These are phyloP conservation scores for Wickerhamiella slavikovae DNA, from an alignment of 805 yeast genomes.

Conservation along the genomic window DNA sequence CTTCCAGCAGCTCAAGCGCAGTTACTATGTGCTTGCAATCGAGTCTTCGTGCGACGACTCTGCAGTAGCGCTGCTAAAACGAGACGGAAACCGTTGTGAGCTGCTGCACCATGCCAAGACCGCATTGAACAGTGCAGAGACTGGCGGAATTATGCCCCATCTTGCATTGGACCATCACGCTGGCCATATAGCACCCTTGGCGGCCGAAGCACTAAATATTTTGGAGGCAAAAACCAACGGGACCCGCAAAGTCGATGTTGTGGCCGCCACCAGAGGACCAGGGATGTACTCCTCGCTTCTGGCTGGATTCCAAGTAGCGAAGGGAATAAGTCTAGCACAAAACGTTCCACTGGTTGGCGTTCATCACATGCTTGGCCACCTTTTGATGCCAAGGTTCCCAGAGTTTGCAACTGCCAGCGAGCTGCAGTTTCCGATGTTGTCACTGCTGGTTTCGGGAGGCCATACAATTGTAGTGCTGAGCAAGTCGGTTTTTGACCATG, in stretches of 20 bases:
- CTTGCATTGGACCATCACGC: conserved; percentile 71
- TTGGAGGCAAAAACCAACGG: conserved; percentile 9
- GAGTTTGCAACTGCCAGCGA: conserved; percentile 25
- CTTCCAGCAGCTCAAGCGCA: background rate
- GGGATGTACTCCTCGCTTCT: conserved; percentile 85
- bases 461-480: conserved; percentile 77
- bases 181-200: conserved; percentile 29
- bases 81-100: conserved; percentile 25
- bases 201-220: conserved; percentile 25
- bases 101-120: conserved; percentile 37
- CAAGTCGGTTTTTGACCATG: conserved; percentile 39
- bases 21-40: conserved; percentile 56
- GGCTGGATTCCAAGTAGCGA: conserved; percentile 65
- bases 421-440: conserved; percentile 55
- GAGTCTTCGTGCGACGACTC: conserved; percentile 94
- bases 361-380: conserved; percentile 91
- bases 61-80: conserved; percentile 59
- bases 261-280: conserved; percentile 89
- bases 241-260: conserved; percentile 29
- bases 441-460: conserved; percentile 78
- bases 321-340: conserved; percentile 70
- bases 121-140: conserved; percentile 42
- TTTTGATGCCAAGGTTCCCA: conserved; percentile 45
- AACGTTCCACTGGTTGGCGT: conserved; percentile 65
- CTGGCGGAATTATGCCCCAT: conserved; percentile 80